phyloP scores from a whole-genome alignment of 1,284 basidiomycete species.

The Ganoderma sinense region DNA sequence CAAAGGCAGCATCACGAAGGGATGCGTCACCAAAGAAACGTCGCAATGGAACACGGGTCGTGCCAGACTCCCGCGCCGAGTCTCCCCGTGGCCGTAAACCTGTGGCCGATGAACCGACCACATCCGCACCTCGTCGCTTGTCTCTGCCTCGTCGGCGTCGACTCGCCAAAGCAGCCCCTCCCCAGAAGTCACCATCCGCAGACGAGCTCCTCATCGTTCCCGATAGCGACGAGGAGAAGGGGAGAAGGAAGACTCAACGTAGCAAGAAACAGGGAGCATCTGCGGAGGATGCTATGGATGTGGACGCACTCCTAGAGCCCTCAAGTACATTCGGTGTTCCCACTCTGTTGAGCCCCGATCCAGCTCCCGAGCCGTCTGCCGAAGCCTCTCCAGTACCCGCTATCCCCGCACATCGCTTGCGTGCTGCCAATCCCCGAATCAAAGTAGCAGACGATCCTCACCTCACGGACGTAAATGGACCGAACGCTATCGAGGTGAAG shows the following conservation, averaged over 20 bases:
- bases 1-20: slow-evolving; percentile 4
- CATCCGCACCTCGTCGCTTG: slow-evolving; percentile 6
- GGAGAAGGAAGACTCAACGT: slow-evolving; percentile 1
- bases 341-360: slow-evolving; percentile 7
- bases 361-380: slow-evolving; percentile 39
- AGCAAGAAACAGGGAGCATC: slow-evolving; percentile 7
- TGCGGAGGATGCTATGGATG: slow-evolving; percentile 12
- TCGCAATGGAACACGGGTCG: slow-evolving; percentile 15
- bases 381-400: neutral
- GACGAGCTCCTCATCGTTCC: slow-evolving; percentile 27
- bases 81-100: slow-evolving; percentile 5
- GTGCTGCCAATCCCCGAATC: slow-evolving; percentile 59
- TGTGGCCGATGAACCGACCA: slow-evolving; percentile 6
- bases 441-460: slow-evolving; percentile 54
- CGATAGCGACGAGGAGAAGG: neutral
- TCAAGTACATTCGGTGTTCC: slow-evolving; percentile 17
- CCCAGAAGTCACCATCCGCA: slow-evolving; percentile 16
- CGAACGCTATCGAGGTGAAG: slow-evolving; percentile 52
- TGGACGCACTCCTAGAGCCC: slow-evolving; percentile 17
- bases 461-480: slow-evolving; percentile 36
- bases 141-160: slow-evolving; percentile 21
- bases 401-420: slow-evolving; percentile 53
- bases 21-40: neutral
- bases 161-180: neutral
- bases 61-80: slow-evolving; percentile 16